phyloP scores from a whole-genome alignment of 106 monocot genomes.

The Ottelia alismoides region DNA sequence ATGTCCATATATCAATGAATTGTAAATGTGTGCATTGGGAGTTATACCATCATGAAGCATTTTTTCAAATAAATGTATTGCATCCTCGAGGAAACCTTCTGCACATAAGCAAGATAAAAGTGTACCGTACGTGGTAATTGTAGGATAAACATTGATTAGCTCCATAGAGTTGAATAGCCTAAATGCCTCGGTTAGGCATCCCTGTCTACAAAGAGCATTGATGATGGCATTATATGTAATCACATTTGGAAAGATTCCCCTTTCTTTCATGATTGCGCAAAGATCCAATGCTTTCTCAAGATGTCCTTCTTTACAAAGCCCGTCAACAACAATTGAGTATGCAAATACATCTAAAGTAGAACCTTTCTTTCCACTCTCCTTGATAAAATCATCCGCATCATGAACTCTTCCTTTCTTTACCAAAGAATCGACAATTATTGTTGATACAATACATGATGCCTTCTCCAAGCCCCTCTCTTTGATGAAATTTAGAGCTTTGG shows the following conservation, averaged over 20 bases:
- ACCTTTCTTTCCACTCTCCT: slow-evolving; percentile 33
- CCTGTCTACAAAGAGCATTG: slow-evolving; percentile 67
- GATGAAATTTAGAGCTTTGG: slow-evolving; percentile 23
- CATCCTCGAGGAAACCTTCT: slow-evolving; percentile 75
- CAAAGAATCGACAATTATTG: slow-evolving; percentile 25
- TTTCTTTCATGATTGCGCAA: slow-evolving; percentile 54
- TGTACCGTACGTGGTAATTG: slow-evolving; percentile 50
- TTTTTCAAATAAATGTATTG: slow-evolving; percentile 38
- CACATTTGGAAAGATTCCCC: slow-evolving; percentile 48
- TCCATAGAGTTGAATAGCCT: slow-evolving; percentile 77
- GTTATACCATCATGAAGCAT: slow-evolving; percentile 45
- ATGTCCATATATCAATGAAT: slow-evolving; percentile 68
- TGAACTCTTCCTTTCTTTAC: slow-evolving; percentile 35
- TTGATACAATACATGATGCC: slow-evolving; percentile 28
- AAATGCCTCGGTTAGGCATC: slow-evolving; percentile 75
- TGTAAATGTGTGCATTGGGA: slow-evolving; percentile 56
- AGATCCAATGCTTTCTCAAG: slow-evolving; percentile 77
- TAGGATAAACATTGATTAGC: slow-evolving; percentile 31
- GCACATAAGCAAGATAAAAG: slow-evolving; percentile 62
- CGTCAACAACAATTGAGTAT: slow-evolving; percentile 61
- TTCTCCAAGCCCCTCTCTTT: slow-evolving; percentile 12
- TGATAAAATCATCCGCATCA: slow-evolving; percentile 52
- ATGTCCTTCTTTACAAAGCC: slow-evolving; percentile 66
- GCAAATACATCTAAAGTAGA: slow-evolving; percentile 32
- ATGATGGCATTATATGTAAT: slow-evolving; percentile 72